Evolutionary conservation across 768 basidiomycete genomes (phyloP).

Genomic region (Macrolepiota dolichaula): DNA sequence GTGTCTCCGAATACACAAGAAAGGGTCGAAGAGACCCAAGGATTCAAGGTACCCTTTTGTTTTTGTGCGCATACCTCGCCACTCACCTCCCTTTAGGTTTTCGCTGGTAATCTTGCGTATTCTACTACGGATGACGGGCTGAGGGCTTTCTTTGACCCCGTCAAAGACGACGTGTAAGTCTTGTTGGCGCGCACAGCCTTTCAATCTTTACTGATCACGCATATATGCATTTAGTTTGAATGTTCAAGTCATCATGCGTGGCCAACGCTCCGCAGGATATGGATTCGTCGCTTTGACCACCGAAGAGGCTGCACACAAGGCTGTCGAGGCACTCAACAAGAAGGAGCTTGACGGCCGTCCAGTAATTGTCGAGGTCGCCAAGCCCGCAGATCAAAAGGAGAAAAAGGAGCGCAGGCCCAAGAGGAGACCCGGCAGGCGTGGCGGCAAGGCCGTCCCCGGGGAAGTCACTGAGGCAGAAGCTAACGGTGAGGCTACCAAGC

Average conservation of each 20-base stretch:
- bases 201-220: constrained; percentile 20
- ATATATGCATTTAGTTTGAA: constrained; percentile 52
- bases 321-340: constrained; percentile 83
- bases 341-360: constrained; percentile 85
- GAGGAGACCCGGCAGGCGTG: constrained; percentile 83
- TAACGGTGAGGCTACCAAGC: constrained; percentile 66
- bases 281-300: constrained; percentile 86
- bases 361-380: constrained; percentile 91
- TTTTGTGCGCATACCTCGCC: constrained; percentile 17
- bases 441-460: constrained; percentile 81
- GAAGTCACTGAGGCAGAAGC: constrained; percentile 91
- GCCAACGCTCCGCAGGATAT: constrained; percentile 84
- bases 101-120: constrained; percentile 95
- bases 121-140: constrained; percentile 92
- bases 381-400: constrained; percentile 86
- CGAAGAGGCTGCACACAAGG: constrained; percentile 80
- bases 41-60: constrained; percentile 64
- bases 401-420: constrained; percentile 75
- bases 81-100: constrained; percentile 56
- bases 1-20: constrained; percentile 77
- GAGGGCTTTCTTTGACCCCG: constrained; percentile 89
- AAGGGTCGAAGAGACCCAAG: constrained; percentile 65
- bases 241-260: constrained; percentile 84
- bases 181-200: constrained; percentile 40
- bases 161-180: constrained; percentile 84